Percentiles rank a stretch among this genome's conserved stretches.
phyloP scores from a whole-genome alignment of 176 grass and related monocot species.

The Ensete glaucum region DNA sequence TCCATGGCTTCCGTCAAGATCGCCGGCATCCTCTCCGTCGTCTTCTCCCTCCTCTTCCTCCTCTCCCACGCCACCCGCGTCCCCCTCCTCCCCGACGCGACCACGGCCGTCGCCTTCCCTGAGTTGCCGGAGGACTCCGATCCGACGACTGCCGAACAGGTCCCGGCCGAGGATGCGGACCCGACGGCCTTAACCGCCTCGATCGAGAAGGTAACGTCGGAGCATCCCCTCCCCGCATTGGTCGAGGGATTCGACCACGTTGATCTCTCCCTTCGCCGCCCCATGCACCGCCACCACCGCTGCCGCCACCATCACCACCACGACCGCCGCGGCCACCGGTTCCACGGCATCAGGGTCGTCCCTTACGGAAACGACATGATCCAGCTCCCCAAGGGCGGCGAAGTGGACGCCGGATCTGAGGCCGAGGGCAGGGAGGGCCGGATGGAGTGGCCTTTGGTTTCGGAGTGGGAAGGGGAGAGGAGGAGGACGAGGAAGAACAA shows the following conservation, averaged over 20 bases:
- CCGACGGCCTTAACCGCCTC: background rate
- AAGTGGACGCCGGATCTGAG: background rate
- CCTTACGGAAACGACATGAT: conserved; percentile 13
- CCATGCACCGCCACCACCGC: background rate
- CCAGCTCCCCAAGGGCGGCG: background rate
- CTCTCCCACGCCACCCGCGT: background rate
- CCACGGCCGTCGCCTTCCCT: background rate
- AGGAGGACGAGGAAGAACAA: background rate
- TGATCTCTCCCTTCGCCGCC: conserved; percentile 7
- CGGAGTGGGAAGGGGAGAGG: background rate
- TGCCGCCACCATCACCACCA: background rate
- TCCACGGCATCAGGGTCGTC: background rate
- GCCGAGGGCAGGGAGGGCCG: background rate
- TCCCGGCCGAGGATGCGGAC: background rate
- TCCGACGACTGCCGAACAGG: background rate
- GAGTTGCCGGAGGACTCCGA: background rate
- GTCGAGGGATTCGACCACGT: conserved; percentile 1
- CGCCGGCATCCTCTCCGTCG: background rate
- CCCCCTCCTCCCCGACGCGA: background rate
- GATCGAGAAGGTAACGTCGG: background rate
- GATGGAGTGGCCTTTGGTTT: background rate
- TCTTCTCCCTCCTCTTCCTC: conserved; percentile 9
- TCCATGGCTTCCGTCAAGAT: background rate
- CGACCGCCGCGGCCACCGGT: background rate
- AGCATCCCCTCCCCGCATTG: background rate